These are phyloP conservation scores for Euphorbia celastroides DNA, from an alignment of 441 rosid genomes.

Conservation along the genomic window DNA sequence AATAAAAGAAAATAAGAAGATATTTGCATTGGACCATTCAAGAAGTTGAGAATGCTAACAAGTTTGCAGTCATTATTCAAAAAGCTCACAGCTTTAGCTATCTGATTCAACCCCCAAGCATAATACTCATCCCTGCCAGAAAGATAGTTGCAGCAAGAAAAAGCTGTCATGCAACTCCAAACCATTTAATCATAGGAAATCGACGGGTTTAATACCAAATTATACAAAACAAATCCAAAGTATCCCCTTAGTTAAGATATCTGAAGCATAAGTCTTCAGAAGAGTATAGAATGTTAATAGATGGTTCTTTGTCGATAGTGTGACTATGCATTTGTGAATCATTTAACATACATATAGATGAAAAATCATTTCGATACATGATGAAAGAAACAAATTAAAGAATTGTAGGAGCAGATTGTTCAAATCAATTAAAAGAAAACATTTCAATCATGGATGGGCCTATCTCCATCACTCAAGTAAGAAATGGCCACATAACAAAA, in stretches of 20 bases:
- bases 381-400: too few relatives aligned
- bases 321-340: neutral
- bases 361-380: neutral
- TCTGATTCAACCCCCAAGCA: constrained; percentile 87
- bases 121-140: constrained; percentile 88
- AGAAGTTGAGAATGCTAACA: constrained; percentile 40
- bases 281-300: too few relatives aligned
- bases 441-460: neutral
- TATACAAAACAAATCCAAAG: too few relatives aligned
- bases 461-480: neutral
- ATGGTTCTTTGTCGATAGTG: too few relatives aligned
- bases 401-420: neutral
- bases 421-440: neutral
- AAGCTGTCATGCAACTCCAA: neutral
- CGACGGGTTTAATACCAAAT: too few relatives aligned
- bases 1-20: neutral
- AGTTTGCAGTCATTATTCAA: constrained; percentile 96
- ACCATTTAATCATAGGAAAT: constrained; percentile 4
- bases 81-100: constrained; percentile 98
- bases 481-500: neutral
- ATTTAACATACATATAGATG: neutral
- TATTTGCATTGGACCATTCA: neutral
- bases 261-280: too few relatives aligned
- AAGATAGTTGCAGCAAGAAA: constrained; percentile 12
- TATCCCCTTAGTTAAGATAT: too few relatives aligned